Percentiles rank a stretch among this genome's conserved stretches.
Evolutionary conservation across 1,284 basidiomycete species (phyloP).

Genomic region (Irpex lacteus): DNA sequence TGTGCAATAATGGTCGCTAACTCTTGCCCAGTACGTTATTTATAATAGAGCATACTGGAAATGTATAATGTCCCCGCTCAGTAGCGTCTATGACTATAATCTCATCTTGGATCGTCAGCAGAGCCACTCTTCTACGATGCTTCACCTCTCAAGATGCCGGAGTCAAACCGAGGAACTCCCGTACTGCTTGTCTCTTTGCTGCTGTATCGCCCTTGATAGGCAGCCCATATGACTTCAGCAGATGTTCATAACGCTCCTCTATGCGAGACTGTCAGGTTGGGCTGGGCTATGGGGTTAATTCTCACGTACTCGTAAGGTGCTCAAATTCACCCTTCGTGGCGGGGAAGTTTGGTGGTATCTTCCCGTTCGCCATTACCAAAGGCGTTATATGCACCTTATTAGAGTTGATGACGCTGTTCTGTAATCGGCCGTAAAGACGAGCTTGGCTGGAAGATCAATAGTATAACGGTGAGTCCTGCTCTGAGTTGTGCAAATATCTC

Average conservation of each 20-base stretch:
- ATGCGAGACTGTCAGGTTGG: neutral
- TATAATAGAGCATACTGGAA: conserved; percentile 2
- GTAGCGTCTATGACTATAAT: neutral
- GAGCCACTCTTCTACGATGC: neutral
- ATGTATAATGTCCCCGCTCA: neutral
- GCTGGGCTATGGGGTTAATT: neutral
- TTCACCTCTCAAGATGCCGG: conserved; percentile 9
- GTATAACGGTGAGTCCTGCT: neutral
- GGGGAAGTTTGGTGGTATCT: conserved; percentile 34
- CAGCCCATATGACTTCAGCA: conserved; percentile 34
- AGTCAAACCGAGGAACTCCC: conserved; percentile 36
- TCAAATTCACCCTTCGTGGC: conserved; percentile 40
- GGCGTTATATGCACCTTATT: conserved; percentile 32
- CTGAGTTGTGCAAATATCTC: conserved; percentile 12
- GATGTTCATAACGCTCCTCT: conserved; percentile 39
- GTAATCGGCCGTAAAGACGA: conserved; percentile 34
- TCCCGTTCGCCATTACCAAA: conserved; percentile 31
- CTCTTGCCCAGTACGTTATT: neutral
- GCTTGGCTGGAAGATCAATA: conserved; percentile 28
- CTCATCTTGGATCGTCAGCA: neutral
- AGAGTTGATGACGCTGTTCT: conserved; percentile 30
- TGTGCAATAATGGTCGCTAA: neutral
- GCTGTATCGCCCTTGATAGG: conserved; percentile 34
- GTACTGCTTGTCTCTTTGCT: conserved; percentile 35
- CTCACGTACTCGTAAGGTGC: conserved; percentile 35